Evolutionary conservation across 306 rosid species (phyloP).

Genomic region (Dalbergia cochinchinensis): DNA sequence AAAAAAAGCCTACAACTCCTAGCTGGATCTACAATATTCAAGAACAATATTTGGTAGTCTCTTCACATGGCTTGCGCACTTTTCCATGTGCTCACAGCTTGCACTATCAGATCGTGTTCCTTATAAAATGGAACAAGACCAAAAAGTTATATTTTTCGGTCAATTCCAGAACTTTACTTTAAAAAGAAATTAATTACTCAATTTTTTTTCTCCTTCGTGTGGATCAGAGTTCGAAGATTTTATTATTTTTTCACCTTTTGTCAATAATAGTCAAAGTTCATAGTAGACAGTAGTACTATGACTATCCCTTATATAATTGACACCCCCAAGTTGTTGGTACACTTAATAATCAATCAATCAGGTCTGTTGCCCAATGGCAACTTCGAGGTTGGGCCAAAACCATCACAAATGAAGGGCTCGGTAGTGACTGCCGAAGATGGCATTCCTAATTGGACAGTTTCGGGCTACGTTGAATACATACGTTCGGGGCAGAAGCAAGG

Average conservation of each 20-base stretch:
- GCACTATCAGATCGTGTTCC: slow-evolving; percentile 31
- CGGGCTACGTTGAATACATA: slow-evolving; percentile 78
- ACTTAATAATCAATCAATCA: slow-evolving; percentile 28
- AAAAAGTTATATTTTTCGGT: not conserved
- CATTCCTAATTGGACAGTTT: slow-evolving; percentile 72
- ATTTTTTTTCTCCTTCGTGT: not conserved
- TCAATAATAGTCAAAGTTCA: not conserved
- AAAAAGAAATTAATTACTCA: not conserved
- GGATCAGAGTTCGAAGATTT: not conserved
- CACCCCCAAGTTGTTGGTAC: not conserved
- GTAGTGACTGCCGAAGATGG: slow-evolving; percentile 45
- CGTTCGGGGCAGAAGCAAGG: slow-evolving; percentile 85
- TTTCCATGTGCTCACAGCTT: slow-evolving; percentile 46
- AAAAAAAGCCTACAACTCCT: not conserved
- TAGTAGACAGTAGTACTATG: too few relatives aligned
- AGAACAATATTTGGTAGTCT: slow-evolving; percentile 23
- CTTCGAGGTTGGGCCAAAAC: slow-evolving; percentile 70
- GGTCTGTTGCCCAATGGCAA: slow-evolving; percentile 78
- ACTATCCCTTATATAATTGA: not conserved
- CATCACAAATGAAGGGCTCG: slow-evolving; percentile 67
- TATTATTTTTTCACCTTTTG: too few relatives aligned
- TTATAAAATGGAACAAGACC: slow-evolving; percentile 32
- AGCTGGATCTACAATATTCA: not conserved
- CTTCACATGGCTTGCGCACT: slow-evolving; percentile 44
- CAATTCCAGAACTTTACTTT: not conserved